Evolutionary conservation across 2,329 filamentous ascomycete species (phyloP), one percentile per base, ranked within the genome.

Genomic region (Zymoseptoria passerinii): DNA sequence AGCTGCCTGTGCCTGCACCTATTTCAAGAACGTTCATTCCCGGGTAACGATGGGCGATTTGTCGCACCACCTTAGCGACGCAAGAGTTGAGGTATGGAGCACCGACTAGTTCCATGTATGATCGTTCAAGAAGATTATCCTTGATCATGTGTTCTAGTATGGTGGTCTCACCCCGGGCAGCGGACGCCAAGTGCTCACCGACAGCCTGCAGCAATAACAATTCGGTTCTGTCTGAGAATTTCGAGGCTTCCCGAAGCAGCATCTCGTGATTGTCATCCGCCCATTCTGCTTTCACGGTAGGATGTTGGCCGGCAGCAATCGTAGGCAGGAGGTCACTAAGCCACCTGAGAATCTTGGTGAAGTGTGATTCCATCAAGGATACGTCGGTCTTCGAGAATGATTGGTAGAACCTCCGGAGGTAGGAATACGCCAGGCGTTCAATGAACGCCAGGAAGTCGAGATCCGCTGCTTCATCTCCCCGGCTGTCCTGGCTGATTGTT

Each of bases 1-100:
- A 70, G 9, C 71, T 72, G 2, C 76, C 78, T 3, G 75, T 77
- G 1, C 78, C 78, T 8, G 74, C 77, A 16, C 77, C 77, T 8
- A 76, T 71, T 53, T 79, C 77, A 4, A 80, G 59, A 28, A 80
- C 71, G 2, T 74, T 73, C 54, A 76, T 68, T n/a, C 71, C 70
- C 0, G 78, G 78, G 52, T 75, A 74, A 1, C 74, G 71, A 55
- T 76, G 69, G 0, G 68, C 56, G 8, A 80, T 58, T 19, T 29
- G 48, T 3, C 53, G 57, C 10, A 58, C 58, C 48, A 62, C 28
- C 23, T 58, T 57, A 10, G 57, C 59, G 35, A 64, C 61, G 9
- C 35, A 40, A 16, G 35, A 40, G 10, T 13, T 50, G 49, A 20
- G 19, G 13, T n/a, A 28, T 28, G 19, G 49, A 50, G 18, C 49